Evolutionary conservation across 139 green algal species (phyloP).

Genomic region (Trebouxia sp.): DNA sequence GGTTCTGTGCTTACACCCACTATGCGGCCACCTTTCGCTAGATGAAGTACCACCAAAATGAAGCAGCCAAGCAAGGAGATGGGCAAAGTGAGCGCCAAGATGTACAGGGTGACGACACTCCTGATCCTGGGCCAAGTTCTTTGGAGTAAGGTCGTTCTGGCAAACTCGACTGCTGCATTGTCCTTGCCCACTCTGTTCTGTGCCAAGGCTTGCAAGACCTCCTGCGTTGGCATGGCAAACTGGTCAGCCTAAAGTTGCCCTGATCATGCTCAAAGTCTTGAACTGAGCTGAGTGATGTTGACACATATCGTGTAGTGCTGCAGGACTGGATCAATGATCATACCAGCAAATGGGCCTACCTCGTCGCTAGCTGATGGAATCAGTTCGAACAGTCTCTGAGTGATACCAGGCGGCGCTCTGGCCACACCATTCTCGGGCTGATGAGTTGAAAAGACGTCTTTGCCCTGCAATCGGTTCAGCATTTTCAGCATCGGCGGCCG

Average conservation of each 20-base stretch:
- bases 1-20: not conserved
- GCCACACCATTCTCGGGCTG: not conserved
- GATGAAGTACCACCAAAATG: not conserved
- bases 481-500: not conserved
- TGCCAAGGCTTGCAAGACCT: not conserved
- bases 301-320: no score
- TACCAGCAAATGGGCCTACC: not conserved
- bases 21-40: not conserved
- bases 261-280: not conserved
- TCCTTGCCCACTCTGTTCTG: conserved; percentile 21
- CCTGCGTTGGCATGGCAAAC: not conserved
- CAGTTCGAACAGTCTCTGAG: not conserved
- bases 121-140: conserved; percentile 1
- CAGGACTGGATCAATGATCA: no score
- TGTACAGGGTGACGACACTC: not conserved
- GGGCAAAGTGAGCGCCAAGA: not conserved
- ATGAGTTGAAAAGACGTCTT: not conserved
- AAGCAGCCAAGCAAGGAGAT: not conserved
- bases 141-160: not conserved
- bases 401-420: not conserved
- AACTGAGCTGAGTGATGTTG: no score
- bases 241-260: not conserved
- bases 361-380: not conserved
- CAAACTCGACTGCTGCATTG: conserved; percentile 9
- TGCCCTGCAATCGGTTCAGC: not conserved